Conservation (phyloP, 805 yeast genomes). For the Zygosaccharomyces bisporus region DNA sequence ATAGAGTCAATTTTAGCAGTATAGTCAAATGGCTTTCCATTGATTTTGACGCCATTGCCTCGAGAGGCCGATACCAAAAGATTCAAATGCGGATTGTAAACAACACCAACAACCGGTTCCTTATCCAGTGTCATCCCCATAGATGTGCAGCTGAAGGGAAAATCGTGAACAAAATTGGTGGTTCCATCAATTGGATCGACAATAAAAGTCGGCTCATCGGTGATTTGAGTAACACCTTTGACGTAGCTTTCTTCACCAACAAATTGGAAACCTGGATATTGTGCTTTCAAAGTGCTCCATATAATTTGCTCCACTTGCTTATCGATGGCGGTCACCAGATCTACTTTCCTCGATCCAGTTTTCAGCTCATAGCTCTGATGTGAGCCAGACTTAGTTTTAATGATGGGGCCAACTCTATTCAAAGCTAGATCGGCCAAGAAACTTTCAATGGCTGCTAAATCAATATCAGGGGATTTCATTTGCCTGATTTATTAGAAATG, state of each 20-base stretch:
- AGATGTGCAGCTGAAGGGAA: constrained; percentile 62
- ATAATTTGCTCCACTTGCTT: constrained; percentile 50
- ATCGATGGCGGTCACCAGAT: constrained; percentile 62
- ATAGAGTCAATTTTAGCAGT: constrained; percentile 68
- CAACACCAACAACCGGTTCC: constrained; percentile 57
- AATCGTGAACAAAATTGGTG: constrained; percentile 56
- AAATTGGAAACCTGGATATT: constrained; percentile 50
- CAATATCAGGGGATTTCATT: constrained; percentile 18
- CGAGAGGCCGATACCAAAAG: constrained; percentile 50
- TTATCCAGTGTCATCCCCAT: constrained; percentile 51
- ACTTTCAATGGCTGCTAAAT: constrained; percentile 27
- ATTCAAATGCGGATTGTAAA: constrained; percentile 57
- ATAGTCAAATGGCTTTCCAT: constrained; percentile 45
- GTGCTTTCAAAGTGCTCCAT: constrained; percentile 28
- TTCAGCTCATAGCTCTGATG: constrained; percentile 32
- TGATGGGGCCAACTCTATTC: constrained; percentile 44
- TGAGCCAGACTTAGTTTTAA: constrained; percentile 47
- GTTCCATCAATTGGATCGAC: constrained; percentile 65
- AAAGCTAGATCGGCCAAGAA: constrained; percentile 28
- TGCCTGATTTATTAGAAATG: not conserved
- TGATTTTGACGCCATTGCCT: constrained; percentile 53
- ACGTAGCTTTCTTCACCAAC: constrained; percentile 59
- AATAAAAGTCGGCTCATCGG: constrained; percentile 54
- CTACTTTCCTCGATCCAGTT: constrained; percentile 44
- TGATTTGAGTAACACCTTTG: constrained; percentile 44